These are phyloP conservation scores for Solanum lignicaule DNA, from an alignment of 257 asterid genomes.

Conservation along the genomic window DNA sequence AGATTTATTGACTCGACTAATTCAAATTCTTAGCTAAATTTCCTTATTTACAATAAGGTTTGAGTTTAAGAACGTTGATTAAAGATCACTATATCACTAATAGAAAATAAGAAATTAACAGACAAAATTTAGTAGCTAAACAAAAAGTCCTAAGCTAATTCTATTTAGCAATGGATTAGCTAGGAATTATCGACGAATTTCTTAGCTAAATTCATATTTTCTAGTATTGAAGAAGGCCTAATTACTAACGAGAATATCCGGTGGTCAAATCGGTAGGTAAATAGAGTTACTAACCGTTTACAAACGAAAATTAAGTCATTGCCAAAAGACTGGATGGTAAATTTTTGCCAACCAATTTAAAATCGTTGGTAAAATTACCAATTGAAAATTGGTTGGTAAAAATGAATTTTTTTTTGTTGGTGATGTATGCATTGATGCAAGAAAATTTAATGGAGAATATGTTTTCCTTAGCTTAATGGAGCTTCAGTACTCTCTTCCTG, in stretches of 20 bases:
- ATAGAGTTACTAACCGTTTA: too few relatives aligned
- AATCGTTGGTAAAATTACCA: not conserved
- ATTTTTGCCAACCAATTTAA: not conserved
- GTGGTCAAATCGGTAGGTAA: too few relatives aligned
- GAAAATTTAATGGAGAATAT: not conserved
- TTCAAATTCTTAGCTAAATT: not conserved
- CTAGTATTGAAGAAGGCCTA: too few relatives aligned
- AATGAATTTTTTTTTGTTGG: not conserved
- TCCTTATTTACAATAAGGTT: not conserved
- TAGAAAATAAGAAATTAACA: not conserved
- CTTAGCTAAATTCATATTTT: too few relatives aligned
- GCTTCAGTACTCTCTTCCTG: not conserved
- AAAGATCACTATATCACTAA: not conserved
- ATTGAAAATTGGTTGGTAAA: too few relatives aligned
- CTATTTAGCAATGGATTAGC: too few relatives aligned
- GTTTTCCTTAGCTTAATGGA: not conserved
- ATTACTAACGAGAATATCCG: too few relatives aligned
- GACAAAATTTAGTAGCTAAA: too few relatives aligned
- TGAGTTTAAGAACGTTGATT: not conserved
- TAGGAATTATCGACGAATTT: too few relatives aligned
- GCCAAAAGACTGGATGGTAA: not conserved
- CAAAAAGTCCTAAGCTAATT: too few relatives aligned
- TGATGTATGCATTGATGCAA: not conserved
- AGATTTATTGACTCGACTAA: not conserved
- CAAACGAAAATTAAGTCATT: not conserved